Evolutionary conservation across 495 filamentous ascomycete species (phyloP), one percentile per base, ranked within the genome.

Genomic region (Lasiosphaeris hirsuta): DNA sequence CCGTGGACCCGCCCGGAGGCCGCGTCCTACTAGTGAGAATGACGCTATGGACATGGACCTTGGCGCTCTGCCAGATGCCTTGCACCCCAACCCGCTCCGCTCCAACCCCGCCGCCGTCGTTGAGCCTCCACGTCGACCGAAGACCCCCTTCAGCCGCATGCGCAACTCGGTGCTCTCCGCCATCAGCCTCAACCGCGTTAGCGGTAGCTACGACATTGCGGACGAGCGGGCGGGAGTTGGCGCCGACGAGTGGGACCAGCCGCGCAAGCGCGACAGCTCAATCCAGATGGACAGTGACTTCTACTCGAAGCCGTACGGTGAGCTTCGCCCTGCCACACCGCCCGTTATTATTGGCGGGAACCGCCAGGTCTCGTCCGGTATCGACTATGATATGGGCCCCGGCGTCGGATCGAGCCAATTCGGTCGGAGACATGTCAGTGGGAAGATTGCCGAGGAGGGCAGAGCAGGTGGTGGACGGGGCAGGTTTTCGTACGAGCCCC

Each of bases 401-500:
- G 54, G 76, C 68, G 64, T 34, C 8, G 43, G 59, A 34, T 34
- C 11, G 3, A 17, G 4, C 15, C 3, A 6, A 10, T 38, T 40
- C 15, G 37, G 54, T 52, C 15, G 73, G 48, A 77, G 91, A 50
- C 85, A 90, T 62, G 90, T 93, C 9, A 94, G 90, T 63, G 92
- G 90, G 3, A 90, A 90, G 71, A 74, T 90, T 45, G 92, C 86
- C 1, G 92, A 96, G 72, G 92, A 96, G 71, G 92, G 92, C 1
- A 76, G 86, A 40, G 82, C 81, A 3, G 78, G 78, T 23, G 78
- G 78, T 23, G 39, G 45, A 15, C 14, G 19, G 40, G 43, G 50
- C 17, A 38, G 61, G 53, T 69, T 61, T 40, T 30, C 72, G 56
- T 75, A 74, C 50, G 64, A 63, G 15, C 60, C 57, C 35, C 40